phyloP scores from a whole-genome alignment of 768 basidiomycete species.

The Lactarius vividus region DNA sequence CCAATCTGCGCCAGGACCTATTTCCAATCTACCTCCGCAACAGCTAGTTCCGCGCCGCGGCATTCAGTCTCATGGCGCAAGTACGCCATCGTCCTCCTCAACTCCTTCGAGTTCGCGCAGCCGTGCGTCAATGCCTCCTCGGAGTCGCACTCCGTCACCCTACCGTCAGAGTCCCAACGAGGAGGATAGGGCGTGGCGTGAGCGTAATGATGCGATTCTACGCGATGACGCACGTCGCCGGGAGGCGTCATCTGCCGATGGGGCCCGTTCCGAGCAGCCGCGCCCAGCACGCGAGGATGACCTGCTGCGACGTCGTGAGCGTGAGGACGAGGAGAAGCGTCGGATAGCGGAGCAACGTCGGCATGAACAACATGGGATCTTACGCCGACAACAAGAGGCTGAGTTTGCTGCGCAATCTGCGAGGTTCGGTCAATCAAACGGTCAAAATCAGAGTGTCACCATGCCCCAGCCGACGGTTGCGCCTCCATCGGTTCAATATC shows the following conservation, averaged over 20 bases:
- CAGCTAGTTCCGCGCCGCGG: not conserved
- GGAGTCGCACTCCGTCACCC: conserved; percentile 24
- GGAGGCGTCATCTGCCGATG: conserved; percentile 3
- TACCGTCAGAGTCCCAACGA: conserved; percentile 32
- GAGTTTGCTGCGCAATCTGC: conserved; percentile 34
- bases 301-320: conserved; percentile 25
- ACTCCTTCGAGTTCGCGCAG: conserved; percentile 28
- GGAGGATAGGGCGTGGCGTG: conserved; percentile 41
- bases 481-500: conserved; percentile 26
- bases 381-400: conserved; percentile 54
- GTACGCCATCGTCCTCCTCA: conserved; percentile 21
- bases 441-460: conserved; percentile 37
- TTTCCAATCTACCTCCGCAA: not conserved
- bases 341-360: conserved; percentile 43
- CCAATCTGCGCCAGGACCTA: not conserved
- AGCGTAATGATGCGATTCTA: conserved; percentile 35
- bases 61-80: conserved; percentile 8
- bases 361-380: conserved; percentile 56
- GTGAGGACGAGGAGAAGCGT: conserved; percentile 35
- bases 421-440: conserved; percentile 30
- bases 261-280: not conserved
- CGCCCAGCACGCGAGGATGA: conserved; percentile 28
- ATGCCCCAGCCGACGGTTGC: conserved; percentile 26
- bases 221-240: conserved; percentile 23
- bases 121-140: conserved; percentile 16